Evolutionary conservation across 495 filamentous ascomycete species (phyloP), one percentile per base, ranked within the genome.

Genomic region (Trichoderma gamsii): DNA sequence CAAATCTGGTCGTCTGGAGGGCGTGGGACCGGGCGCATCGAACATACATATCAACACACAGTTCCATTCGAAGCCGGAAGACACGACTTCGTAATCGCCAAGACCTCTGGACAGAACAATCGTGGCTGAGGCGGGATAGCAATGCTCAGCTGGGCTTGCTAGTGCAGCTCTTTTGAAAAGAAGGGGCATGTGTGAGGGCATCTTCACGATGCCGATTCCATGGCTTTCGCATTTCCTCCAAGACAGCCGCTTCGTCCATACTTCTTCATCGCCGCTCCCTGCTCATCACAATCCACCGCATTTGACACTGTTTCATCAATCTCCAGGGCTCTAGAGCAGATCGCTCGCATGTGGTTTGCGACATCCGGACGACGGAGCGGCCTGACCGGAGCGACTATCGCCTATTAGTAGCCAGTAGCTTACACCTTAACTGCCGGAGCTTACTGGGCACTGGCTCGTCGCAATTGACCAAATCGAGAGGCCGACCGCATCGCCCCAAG

Each of bases 391-490:
- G 27, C 15, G 56, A 29, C 56, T 32, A 61, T 61, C 27, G 56
- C 25, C 56, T 61, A 18, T 29, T 61, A 61, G 56, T 61, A 61
- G 56, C 23, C 27, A 61, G 56, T 61, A 29, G 56, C 23, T 61
- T 52, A 23, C 49, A 52, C 49, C 25, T 52, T 27, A 61, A 61
- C 56, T 29, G 56, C 56, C 56, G 5, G 56, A 61, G 56, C 56
- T 32, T 27, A 61, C 23, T 5, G 51, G n/a, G 21, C 51, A 21
- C 51, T 11, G 56, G 56, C 3, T 23, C 56, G 56, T 61, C 56
- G 56, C 51, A 23, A 23, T 12, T 11, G 23, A 27, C 56, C 27
- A 18, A 25, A 1, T 32, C 23, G 56, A 61, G 12, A 25, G 5
- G 56, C 23, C 56, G 56, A 32, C 56, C 56, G 27, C 56, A 15